Percentiles rank a stretch among this genome's conserved stretches.
Evolutionary conservation across 177 flowering plant genomes (phyloP).

Genomic region (Vitis hybrid): DNA sequence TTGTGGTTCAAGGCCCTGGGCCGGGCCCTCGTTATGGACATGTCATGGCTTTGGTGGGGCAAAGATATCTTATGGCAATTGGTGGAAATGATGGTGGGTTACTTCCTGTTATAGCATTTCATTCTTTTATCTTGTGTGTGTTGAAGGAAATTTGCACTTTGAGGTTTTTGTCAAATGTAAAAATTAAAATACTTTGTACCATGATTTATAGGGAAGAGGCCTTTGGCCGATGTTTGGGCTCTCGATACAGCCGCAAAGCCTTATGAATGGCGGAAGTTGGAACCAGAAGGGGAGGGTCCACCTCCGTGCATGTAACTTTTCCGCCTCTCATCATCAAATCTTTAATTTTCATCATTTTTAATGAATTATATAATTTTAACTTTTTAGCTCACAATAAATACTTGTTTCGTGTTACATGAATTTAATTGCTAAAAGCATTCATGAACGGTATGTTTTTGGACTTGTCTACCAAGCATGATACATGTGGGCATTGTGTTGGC

Average conservation of each 20-base stretch:
- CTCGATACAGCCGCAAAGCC: conserved; percentile 99
- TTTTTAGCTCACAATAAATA: too few species aligned
- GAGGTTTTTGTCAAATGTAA: conserved; percentile 1
- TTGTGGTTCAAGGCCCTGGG: conserved; percentile 98
- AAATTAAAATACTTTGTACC: conserved; percentile 10
- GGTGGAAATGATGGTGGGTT: conserved; percentile 97
- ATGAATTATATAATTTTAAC: too few species aligned
- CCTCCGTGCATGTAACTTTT: conserved; percentile 95
- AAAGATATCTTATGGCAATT: conserved; percentile 96
- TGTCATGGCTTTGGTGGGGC: conserved; percentile 99
- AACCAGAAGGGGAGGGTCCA: conserved; percentile 99
- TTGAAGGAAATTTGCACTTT: neutral
- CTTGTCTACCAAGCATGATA: too few species aligned
- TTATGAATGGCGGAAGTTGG: conserved; percentile 98
- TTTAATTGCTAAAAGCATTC: too few species aligned
- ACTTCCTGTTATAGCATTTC: neutral
- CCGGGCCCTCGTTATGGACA: conserved; percentile 99
- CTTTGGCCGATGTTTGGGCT: conserved; percentile 99
- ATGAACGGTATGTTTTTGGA: too few species aligned
- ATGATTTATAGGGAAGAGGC: conserved; percentile 73
- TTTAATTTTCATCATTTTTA: neutral
- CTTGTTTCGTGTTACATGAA: neutral
- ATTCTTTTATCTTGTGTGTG: neutral
- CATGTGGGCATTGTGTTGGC: too few species aligned
- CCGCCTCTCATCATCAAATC: conserved; percentile 1